Conservation (phyloP, 2,329 filamentous ascomycete genomes). For the Arthrobotrys musiformis region DNA sequence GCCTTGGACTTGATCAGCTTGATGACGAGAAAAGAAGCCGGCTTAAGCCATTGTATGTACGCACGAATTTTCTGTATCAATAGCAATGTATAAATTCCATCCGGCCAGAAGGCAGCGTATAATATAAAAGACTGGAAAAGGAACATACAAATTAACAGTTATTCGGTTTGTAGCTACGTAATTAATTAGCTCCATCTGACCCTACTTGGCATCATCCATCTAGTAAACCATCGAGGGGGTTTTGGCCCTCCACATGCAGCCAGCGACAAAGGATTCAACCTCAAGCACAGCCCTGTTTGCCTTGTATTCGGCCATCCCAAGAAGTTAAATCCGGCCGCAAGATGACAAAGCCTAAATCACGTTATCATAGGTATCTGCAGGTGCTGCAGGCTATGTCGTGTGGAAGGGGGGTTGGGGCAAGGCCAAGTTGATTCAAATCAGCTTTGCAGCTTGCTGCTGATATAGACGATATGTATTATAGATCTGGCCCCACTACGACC, state of each 20-base stretch:
- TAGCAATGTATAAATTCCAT: background rate
- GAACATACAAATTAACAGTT: too few species aligned
- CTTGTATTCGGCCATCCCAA: background rate
- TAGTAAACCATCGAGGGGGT: too few species aligned
- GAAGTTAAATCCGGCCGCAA: constrained; percentile 20
- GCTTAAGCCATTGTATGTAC: too few species aligned
- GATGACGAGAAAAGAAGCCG: too few species aligned
- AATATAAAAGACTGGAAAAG: background rate
- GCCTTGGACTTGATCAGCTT: too few species aligned
- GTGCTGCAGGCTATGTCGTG: background rate
- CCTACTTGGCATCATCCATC: background rate
- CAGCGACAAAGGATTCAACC: constrained; percentile 9
- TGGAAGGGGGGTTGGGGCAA: constrained; percentile 1
- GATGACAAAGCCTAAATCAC: constrained; percentile 17
- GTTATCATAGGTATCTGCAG: constrained; percentile 12
- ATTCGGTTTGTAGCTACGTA: too few species aligned
- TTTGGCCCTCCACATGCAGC: background rate
- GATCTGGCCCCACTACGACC: background rate
- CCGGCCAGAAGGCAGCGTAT: background rate
- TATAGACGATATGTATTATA: background rate
- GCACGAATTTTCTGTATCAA: background rate
- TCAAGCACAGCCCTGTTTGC: constrained; percentile 18
- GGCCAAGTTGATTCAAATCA: constrained; percentile 38
- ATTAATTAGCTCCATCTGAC: background rate
- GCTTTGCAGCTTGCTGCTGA: too few species aligned